phyloP scores from a whole-genome alignment of 1,139 yeast genomes.

The Geotrichum fermentans region DNA sequence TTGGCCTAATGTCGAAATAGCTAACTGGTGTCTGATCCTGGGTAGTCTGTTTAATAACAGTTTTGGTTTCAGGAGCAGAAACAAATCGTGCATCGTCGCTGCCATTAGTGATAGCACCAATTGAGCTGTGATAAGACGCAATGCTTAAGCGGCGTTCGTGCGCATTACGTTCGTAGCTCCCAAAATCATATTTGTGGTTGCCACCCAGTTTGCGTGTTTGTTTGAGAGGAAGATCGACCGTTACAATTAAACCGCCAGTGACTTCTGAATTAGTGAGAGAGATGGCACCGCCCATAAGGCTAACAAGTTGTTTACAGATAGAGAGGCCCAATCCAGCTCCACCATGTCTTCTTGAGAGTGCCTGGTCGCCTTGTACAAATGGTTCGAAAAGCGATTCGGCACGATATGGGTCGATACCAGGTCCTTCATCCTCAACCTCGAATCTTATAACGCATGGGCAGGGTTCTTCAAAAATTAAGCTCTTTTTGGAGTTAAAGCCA shows the following conservation, averaged over 20 bases:
- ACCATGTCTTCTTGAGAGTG: constrained; percentile 83
- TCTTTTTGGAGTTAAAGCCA: not conserved
- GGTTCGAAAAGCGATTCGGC: constrained; percentile 91
- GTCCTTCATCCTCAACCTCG: constrained; percentile 83
- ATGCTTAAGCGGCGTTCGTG: not conserved
- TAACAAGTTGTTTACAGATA: constrained; percentile 85
- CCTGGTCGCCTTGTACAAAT: constrained; percentile 94
- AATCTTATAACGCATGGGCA: constrained; percentile 4
- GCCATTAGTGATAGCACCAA: not conserved
- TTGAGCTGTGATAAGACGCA: not conserved
- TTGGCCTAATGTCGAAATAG: constrained; percentile 10
- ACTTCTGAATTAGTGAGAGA: constrained; percentile 54
- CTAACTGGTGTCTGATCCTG: not conserved
- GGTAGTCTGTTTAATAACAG: not conserved
- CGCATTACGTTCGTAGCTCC: constrained; percentile 15
- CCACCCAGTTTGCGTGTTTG: constrained; percentile 47
- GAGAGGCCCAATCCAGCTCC: constrained; percentile 95
- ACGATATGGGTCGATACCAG: constrained; percentile 77
- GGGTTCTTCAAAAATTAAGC: not conserved
- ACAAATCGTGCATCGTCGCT: not conserved
- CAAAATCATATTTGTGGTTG: constrained; percentile 2
- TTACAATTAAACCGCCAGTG: constrained; percentile 77
- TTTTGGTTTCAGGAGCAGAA: not conserved
- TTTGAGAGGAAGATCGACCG: constrained; percentile 69
- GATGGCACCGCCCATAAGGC: constrained; percentile 67